Conservation (phyloP, 495 filamentous ascomycete genomes). For the Lophiostoma macrostomum region DNA sequence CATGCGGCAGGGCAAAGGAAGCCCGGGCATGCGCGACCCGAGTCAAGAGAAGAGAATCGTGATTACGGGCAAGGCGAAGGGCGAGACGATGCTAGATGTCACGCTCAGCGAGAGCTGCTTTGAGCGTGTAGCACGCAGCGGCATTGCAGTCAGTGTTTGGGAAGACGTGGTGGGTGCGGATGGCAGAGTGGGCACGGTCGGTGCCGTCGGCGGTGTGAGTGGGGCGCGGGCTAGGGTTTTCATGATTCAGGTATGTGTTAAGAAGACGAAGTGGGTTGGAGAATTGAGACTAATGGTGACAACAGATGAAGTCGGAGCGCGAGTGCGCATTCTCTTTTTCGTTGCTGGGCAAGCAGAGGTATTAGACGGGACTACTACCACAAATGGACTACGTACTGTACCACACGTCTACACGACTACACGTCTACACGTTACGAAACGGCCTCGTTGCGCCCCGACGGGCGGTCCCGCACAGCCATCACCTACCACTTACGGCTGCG, state of each 20-base stretch:
- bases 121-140: conserved; percentile 73
- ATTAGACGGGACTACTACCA: too few species aligned
- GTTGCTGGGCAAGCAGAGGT: conserved; percentile 36
- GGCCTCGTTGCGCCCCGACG: too few species aligned
- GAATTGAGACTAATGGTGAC: not conserved
- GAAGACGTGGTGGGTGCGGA: conserved; percentile 71
- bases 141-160: conserved; percentile 84
- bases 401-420: too few species aligned
- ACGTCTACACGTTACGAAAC: too few species aligned
- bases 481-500: too few species aligned
- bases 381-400: too few species aligned
- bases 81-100: conserved; percentile 71
- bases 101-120: conserved; percentile 82
- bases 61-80: conserved; percentile 64
- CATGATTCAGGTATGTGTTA: conserved; percentile 64
- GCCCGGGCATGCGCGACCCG: conserved; percentile 34
- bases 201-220: conserved; percentile 66
- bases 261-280: not conserved
- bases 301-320: conserved; percentile 34
- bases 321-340: conserved; percentile 34
- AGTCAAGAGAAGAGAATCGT: conserved; percentile 75
- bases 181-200: conserved; percentile 63
- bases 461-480: too few species aligned
- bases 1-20: conserved; percentile 36
- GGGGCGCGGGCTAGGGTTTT: conserved; percentile 70